Base-by-base conservation (phyloP, 345 rosid genomes). In the Hirschfeldia incana region DNA sequence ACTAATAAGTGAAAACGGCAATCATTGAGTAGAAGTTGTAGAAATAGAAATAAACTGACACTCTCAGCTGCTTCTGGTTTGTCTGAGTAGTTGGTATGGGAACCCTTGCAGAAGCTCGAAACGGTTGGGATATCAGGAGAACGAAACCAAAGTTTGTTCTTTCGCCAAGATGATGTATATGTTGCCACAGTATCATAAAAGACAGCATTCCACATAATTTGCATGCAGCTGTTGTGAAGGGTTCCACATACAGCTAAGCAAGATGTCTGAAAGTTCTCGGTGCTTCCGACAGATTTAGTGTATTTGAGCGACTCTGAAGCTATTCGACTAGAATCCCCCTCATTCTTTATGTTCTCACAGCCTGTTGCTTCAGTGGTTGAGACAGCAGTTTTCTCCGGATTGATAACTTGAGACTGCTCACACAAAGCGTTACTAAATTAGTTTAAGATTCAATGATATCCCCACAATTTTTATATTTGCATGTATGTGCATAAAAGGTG, bases 171-270 rank as follows among this genome's bases (percentile, higher is more conserved):
- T 75, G 82, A 78, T 36, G 82, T 64, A 84, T 80, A 87, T 37
- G 88, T 85, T 33, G 78, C 86, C 72, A 93, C 72, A 64, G 76
- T 73, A 76, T 93, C 98, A 82, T 89, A 85, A 87, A 90, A 91
- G 71, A 89, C 90, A 81, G 92, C 92, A 82, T 95, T 93, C 98
- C 98, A 95, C 81, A 85, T 78, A 68, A 89, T 89, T 86, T 87
- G 91, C 94, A 87, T 89, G 87, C 89, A 89, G 81, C 81, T 72
- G 76, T 86, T 84, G 77, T 84, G 77, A 83, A 95, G 91, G 82
- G 84, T 73, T 87, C 84, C 79, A 84, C 88, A 84, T 34, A 93
- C 84, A 85, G 83, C 85, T 36, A 85, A 81, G 75, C 81, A 77
- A 27, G 94, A 88, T 34, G 77, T 82, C 91, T 87, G 76, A 74